A percentile compares a stretch with the other conserved stretches of the same genome.
These are phyloP conservation scores for Artemisia tridentata DNA, from an alignment of 129 eudicot species.

Conservation along the genomic window DNA sequence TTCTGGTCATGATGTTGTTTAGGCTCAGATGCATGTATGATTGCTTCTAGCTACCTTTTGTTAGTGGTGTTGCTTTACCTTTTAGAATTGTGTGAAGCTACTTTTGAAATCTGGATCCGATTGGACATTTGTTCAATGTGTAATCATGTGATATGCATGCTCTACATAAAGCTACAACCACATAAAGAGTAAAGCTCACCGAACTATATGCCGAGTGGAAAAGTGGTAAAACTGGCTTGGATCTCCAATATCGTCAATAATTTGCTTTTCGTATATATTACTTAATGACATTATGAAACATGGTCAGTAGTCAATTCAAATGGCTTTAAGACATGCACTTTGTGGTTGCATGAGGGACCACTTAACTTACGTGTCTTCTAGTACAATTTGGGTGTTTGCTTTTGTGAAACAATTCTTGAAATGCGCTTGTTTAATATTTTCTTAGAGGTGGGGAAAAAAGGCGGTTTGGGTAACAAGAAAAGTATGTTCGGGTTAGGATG, in stretches of 20 bases:
- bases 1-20: conserved; percentile 11
- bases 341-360: not conserved
- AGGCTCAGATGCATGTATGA: conserved; percentile 9
- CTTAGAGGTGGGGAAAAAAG: too few species aligned
- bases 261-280: not conserved
- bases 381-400: not conserved
- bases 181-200: conserved; percentile 14
- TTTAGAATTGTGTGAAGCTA: conserved; percentile 18
- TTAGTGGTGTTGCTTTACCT: conserved; percentile 31
- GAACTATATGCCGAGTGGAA: conserved; percentile 14
- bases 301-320: not conserved
- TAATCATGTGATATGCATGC: conserved; percentile 28
- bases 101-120: conserved; percentile 12
- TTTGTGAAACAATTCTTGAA: not conserved
- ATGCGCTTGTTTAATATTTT: too few species aligned
- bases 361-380: not conserved
- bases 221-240: conserved; percentile 24
- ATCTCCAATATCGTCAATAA: conserved; percentile 11
- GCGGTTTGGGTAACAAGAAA: too few species aligned
- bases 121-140: conserved; percentile 18
- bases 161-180: conserved; percentile 11
- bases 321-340: not conserved
- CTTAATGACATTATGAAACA: not conserved
- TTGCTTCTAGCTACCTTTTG: conserved; percentile 10
- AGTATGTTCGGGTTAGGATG: too few species aligned